Evolutionary conservation across 345 rosid species (phyloP), one percentile per base, ranked within the genome.

Genomic region (Syzygium grande): DNA sequence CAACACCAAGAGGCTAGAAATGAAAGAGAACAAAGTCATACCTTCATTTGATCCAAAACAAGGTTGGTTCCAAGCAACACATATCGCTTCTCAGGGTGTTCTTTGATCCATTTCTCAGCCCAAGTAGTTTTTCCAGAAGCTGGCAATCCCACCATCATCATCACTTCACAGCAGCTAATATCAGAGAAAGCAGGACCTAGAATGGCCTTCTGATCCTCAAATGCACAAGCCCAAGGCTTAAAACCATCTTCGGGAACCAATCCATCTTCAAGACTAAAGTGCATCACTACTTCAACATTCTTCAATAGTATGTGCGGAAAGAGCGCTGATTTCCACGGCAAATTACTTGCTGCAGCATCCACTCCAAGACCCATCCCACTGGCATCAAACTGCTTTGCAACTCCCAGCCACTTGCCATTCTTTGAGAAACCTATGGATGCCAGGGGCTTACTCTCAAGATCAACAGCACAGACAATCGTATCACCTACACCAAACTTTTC

Each of bases 1-100:
- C 30, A 3, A 53, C 53, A 12, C 34, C 5, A 53, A 58, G 29
- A 30, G 86, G 19, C 43, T 56, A 85, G 29, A 56, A 19, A 84
- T 52, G 59, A 49, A 34, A 58, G 41, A 27, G 27, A 56, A 41
- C 58, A 53, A 27, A 56, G 29, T 27, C 27, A 88, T 30, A 85
- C 92, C 90, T 90, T 92, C 93, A 91, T 92, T 86, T 90, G 91
- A 52, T 92, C 92, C 80, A 91, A 90, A 90, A 88, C n/a, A 68
- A 87, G 85, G 84, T 90, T 92, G 61, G 92, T 92, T 73, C 92
- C 90, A 77, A 92, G 90, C 86, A 90, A 84, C 54, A 91, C 53
- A 84, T 88, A 91, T 85, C 63, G 87, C 88, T 88, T 90, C 68
- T 91, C 93, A 52, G 93, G 91, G 84, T 92, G 87, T 63, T 88